Evolutionary conservation across 2,329 filamentous ascomycete genomes (phyloP), one percentile per base, ranked within the genome.

Genomic region (Epicoccum sorghinum): DNA sequence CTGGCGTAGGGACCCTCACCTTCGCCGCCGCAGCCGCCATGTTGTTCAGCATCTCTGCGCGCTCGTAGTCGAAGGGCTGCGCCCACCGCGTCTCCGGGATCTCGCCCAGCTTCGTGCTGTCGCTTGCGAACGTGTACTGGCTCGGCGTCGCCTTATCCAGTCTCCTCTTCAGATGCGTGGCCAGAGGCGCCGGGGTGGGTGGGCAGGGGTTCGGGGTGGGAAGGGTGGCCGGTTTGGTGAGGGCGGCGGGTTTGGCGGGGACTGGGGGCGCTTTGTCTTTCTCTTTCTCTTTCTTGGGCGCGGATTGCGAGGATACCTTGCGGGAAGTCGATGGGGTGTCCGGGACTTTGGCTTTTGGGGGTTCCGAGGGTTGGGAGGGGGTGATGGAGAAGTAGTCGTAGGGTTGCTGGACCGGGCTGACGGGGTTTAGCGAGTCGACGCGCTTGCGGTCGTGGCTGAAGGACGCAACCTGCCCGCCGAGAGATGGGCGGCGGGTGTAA

Each of bases 31-130:
- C 43, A 13, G 61, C 67, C 27, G 76, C 76, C 56, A 78, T 72
- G 4, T 62, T 61, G 50, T 80, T 80, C 60, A 75, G 58, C 22
- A 73, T 62, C 39, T 74, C 75, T 47, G 77, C 77, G 30, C 70
- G 72, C 30, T 75, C 75, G 41, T 73, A 76, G 48, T 80, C 75
- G 50, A 69, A 79, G 5, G 78, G 77, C 48, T 55, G 67, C 0
- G 70, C 67, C 79, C 79, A 80, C 41, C 74, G 72, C 33, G 74
- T 70, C 64, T 78, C 65, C 4, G 79, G 78, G 5, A 81, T 80
- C 59, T 80, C 79, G 38, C 79, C 79, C 7, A 81, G 67, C 63
- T 79, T 79, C 3, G 79, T 81, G 62, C 76, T 77, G 18, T 75
- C 75, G 9, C 76, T 77, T 4, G 76, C 74, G 49, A 79, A 74